Conservation (phyloP, 2,329 filamentous ascomycete genomes). For the Monilinia fructicola region DNA sequence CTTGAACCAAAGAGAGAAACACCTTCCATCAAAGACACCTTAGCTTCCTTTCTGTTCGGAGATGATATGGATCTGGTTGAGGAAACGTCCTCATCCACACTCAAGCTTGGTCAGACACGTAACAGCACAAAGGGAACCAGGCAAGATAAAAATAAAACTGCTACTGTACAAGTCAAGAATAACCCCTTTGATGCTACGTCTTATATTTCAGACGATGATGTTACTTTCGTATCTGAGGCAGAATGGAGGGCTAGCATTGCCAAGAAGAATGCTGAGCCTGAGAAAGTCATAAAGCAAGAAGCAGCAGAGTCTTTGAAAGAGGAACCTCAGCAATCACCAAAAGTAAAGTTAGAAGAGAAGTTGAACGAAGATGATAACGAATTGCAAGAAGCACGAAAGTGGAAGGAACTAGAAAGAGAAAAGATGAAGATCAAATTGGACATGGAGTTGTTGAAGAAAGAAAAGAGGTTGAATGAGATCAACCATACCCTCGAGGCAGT, state of each 20-base stretch:
- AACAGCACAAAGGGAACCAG: background rate
- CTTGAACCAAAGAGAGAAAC: background rate
- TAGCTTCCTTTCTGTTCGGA: background rate
- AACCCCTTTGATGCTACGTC: background rate
- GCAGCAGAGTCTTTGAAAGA: background rate
- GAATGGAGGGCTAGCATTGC: too few relatives aligned
- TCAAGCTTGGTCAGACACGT: background rate
- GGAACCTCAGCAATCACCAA: background rate
- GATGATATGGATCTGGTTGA: background rate
- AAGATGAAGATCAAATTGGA: background rate
- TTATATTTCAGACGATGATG: background rate
- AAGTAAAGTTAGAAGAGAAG: background rate
- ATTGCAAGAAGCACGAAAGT: background rate
- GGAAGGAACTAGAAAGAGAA: background rate
- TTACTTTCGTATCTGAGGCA: background rate
- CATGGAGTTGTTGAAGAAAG: background rate
- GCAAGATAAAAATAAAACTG: background rate
- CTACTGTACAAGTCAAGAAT: background rate
- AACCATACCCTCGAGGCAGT: background rate
- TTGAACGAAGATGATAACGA: background rate
- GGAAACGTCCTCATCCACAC: background rate
- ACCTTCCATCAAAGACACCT: too few relatives aligned
- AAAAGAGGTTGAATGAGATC: background rate
- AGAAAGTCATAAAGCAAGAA: background rate
- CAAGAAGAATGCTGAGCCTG: too few relatives aligned